Conservation (phyloP, 345 rosid genomes). For the Eucalyptus erythrocorys region DNA sequence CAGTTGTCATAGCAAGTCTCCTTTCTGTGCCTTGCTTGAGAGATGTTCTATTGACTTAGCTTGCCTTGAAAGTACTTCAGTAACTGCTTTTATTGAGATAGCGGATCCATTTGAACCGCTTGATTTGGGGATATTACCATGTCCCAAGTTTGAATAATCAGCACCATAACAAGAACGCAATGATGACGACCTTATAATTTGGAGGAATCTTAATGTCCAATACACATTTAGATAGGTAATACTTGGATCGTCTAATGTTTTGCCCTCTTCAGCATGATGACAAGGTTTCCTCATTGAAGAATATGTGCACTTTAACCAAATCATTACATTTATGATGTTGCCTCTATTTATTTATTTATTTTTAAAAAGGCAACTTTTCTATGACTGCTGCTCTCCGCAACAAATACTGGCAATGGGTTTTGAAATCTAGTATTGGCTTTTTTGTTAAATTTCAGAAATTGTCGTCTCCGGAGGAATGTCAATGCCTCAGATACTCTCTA, state of each 20-base stretch:
- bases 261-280: neutral
- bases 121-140: neutral
- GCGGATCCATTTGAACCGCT: neutral
- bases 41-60: neutral
- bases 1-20: neutral
- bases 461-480: constrained; percentile 99
- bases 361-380: neutral
- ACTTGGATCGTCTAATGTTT: neutral
- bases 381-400: neutral
- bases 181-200: neutral
- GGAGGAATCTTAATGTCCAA: neutral
- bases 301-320: neutral
- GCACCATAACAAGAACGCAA: neutral
- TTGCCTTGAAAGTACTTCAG: neutral
- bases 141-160: neutral
- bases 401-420: neutral
- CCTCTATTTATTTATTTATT: no score
- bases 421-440: neutral
- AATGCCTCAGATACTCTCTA: constrained; percentile 83
- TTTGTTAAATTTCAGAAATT: constrained; percentile 48
- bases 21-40: neutral
- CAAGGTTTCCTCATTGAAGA: neutral
- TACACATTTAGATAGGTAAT: neutral
- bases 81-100: neutral
- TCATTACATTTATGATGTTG: neutral